Conservation (phyloP, 2,329 filamentous ascomycete genomes). For the Plectosphaerella sp. region DNA sequence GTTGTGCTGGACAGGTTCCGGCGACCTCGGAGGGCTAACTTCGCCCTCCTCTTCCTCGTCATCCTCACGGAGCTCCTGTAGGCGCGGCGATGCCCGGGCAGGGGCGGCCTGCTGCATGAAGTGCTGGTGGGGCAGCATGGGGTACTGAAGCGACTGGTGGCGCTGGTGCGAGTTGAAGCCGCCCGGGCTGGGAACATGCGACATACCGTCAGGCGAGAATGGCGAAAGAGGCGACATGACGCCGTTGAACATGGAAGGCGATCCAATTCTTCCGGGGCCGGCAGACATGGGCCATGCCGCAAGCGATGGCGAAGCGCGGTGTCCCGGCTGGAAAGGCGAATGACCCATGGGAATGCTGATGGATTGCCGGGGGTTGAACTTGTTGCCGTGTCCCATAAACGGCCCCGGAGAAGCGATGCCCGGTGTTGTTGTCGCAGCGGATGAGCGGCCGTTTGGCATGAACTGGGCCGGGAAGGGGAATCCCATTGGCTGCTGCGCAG, state of each 20-base stretch:
- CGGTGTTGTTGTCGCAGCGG: constrained; percentile 61
- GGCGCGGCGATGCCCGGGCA: constrained; percentile 51
- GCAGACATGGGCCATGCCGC: constrained; percentile 53
- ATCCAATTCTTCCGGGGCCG: constrained; percentile 51
- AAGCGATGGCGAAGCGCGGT: constrained; percentile 50
- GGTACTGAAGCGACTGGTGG: constrained; percentile 56
- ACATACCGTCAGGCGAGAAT: constrained; percentile 48
- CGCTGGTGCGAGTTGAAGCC: constrained; percentile 46
- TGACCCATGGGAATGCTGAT: constrained; percentile 60
- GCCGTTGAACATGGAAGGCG: constrained; percentile 57
- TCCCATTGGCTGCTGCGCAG: constrained; percentile 32
- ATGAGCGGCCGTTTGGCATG: constrained; percentile 53
- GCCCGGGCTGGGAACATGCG: constrained; percentile 30
- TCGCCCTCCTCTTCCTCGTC: constrained; percentile 57
- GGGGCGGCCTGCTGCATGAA: constrained; percentile 47
- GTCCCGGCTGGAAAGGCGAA: constrained; percentile 64
- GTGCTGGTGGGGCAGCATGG: constrained; percentile 52
- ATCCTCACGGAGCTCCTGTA: constrained; percentile 71
- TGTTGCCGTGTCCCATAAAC: constrained; percentile 54
- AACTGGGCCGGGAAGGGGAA: constrained; percentile 57
- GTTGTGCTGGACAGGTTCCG: constrained; percentile 39
- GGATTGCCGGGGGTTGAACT: constrained; percentile 68
- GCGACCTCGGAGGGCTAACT: constrained; percentile 47
- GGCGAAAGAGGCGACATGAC: constrained; percentile 63
- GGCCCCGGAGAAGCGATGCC: constrained; percentile 67